Conservation (phyloP, 2,329 filamentous ascomycete genomes). For the Colletotrichum noveboracense region DNA sequence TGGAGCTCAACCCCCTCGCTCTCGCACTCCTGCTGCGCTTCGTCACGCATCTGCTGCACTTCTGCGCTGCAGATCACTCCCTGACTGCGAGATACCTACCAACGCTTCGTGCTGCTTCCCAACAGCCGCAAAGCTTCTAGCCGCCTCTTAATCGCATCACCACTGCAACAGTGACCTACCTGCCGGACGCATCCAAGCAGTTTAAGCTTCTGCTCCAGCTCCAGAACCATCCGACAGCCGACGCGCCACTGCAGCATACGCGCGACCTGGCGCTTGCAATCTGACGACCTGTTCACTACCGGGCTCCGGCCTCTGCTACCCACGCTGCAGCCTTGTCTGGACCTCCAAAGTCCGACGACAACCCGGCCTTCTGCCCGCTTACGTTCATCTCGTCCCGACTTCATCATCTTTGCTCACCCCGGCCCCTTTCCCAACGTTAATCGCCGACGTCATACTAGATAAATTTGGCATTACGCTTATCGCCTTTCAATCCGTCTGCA, state of each 20-base stretch:
- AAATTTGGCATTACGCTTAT: neutral
- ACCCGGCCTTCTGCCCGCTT: neutral
- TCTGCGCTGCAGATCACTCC: slow-evolving; percentile 9
- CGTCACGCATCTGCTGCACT: neutral
- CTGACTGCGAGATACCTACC: neutral
- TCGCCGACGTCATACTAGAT: neutral
- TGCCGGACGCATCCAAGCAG: neutral
- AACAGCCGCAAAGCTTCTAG: neutral
- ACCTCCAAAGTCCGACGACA: neutral
- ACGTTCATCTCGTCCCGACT: neutral
- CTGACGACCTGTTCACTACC: neutral
- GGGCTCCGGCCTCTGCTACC: neutral
- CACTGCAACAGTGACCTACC: neutral
- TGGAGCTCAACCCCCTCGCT: neutral
- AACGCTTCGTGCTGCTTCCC: neutral
- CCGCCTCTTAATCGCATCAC: slow-evolving; percentile 5
- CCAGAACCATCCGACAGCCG: neutral
- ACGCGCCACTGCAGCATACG: neutral
- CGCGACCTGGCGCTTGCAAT: slow-evolving; percentile 7
- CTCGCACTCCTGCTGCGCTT: neutral
- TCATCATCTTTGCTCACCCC: neutral
- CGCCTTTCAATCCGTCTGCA: neutral
- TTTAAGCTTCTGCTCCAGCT: neutral
- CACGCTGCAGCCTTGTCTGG: neutral
- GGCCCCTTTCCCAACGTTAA: neutral